Evolutionary conservation across 106 monocot species (phyloP), one percentile per base, ranked within the genome.

Genomic region (Dendrobium officinale): DNA sequence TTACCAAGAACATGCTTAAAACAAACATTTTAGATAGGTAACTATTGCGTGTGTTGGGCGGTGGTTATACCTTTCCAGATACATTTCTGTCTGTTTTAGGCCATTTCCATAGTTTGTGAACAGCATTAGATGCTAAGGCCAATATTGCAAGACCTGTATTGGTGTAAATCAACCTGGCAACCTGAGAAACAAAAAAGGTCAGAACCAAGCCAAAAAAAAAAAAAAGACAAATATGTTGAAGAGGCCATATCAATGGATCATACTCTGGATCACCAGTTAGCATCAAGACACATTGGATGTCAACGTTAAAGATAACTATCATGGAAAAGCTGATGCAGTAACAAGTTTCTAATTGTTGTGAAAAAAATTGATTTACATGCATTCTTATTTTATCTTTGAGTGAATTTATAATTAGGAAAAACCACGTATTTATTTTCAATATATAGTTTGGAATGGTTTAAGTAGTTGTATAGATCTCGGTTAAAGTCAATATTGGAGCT

Each of bases 21-120:
- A 66, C 17, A 24, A 19, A 26, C 26, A 66, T 66, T 64, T 66
- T 24, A 66, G 64, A 16, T 51, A 13, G 45, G 45, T 9, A 0
- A 7, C 9, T 45, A 2, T 37, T 37, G 37, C 3, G 37, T 37
- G 37, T 37, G 37, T 37, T 37, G 37, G 54, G 54, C 1, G 54
- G 54, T 3, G 16, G 54, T 70, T 33, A 37, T 80, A 92, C 92
- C 89, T 92, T 92, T 61, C 85, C 89, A 81, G 42, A 78, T 11
- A 89, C 77, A 78, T 87, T 89, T 54, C 85, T 54, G 8, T 89
- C 89, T 80, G 80, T 89, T 67, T 89, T 87, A 1, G 84, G 82
- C 92, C 89, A 92, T 66, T 92, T 92, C 92, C 92, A 92, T 15
- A 92, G 87, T 58, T 85, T 80, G 87, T 92, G 89, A 79, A 84